phyloP scores from a whole-genome alignment of 75 land plant species.

The Cupressus sempervirens region DNA sequence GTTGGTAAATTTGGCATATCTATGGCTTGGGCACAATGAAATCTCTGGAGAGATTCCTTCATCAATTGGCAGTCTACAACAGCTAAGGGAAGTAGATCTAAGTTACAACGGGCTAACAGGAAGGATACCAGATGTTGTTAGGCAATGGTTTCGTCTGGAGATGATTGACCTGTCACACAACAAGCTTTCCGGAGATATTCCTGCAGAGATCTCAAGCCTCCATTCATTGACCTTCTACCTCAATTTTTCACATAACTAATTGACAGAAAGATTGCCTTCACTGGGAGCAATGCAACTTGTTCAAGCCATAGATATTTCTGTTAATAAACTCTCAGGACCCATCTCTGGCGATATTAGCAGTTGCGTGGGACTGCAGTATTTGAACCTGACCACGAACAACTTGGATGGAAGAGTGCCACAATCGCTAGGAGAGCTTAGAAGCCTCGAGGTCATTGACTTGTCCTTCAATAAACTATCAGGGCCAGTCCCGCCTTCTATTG shows the following conservation, averaged over 20 bases:
- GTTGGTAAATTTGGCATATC: too few relatives aligned
- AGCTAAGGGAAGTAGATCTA: too few relatives aligned
- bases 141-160: neutral
- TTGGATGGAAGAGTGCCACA: neutral
- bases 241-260: slow-evolving; percentile 16
- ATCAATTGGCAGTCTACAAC: too few relatives aligned
- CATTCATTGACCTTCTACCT: slow-evolving; percentile 35
- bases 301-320: slow-evolving; percentile 17
- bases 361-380: slow-evolving; percentile 9
- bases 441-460: slow-evolving; percentile 21
- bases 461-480: slow-evolving; percentile 32
- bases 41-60: too few relatives aligned
- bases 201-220: slow-evolving; percentile 23
- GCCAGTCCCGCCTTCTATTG: slow-evolving; percentile 14
- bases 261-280: neutral
- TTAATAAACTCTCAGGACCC: slow-evolving; percentile 25
- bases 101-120: slow-evolving; percentile 6
- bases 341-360: slow-evolving; percentile 26
- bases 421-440: neutral
- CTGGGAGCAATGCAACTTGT: neutral
- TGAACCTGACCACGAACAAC: slow-evolving; percentile 6
- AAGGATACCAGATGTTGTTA: slow-evolving; percentile 9
- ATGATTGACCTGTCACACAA: neutral
- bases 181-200: slow-evolving; percentile 5
- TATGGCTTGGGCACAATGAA: too few relatives aligned